Percentiles rank a stretch among this genome's conserved stretches.
phyloP scores from a whole-genome alignment of 2,329 filamentous ascomycete genomes.

The Aspergillus fructus region DNA sequence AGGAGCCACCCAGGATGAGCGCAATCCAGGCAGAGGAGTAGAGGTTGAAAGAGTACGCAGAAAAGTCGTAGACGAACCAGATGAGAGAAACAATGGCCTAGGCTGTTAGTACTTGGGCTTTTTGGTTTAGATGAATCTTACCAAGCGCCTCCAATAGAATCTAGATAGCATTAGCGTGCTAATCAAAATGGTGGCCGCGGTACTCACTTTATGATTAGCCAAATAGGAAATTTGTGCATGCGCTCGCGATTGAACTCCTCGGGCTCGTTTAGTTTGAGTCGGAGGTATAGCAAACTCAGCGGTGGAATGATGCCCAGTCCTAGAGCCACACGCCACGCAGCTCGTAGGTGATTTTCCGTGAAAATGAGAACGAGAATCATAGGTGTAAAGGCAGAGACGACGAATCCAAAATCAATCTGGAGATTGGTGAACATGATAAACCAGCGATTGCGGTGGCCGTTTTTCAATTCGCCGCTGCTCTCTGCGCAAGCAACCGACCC shows the following conservation, averaged over 20 bases:
- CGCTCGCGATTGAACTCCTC: slow-evolving; percentile 72
- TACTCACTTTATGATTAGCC: slow-evolving; percentile 42
- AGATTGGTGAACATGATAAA: slow-evolving; percentile 89
- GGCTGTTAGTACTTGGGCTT: background rate
- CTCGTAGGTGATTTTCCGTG: slow-evolving; percentile 63
- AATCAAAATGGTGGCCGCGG: background rate
- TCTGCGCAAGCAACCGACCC: slow-evolving; percentile 84
- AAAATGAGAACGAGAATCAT: slow-evolving; percentile 62
- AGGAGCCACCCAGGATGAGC: slow-evolving; percentile 60
- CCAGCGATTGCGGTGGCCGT: slow-evolving; percentile 81
- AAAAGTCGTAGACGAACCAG: slow-evolving; percentile 90
- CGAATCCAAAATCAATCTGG: slow-evolving; percentile 83
- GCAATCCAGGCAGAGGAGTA: slow-evolving; percentile 66
- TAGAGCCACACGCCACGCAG: slow-evolving; percentile 79
- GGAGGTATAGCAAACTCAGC: slow-evolving; percentile 67
- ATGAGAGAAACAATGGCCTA: slow-evolving; percentile 65
- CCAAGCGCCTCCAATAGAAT: slow-evolving; percentile 74
- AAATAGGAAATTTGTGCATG: slow-evolving; percentile 61
- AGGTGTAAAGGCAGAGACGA: slow-evolving; percentile 75
- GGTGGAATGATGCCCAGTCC: slow-evolving; percentile 79
- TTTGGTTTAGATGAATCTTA: slow-evolving; percentile 17
- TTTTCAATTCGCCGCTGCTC: slow-evolving; percentile 76
- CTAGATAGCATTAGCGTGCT: slow-evolving; percentile 25
- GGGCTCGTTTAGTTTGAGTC: slow-evolving; percentile 72
- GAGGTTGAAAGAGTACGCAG: slow-evolving; percentile 79